Evolutionary conservation across 2,329 filamentous ascomycete genomes (phyloP).

Genomic region (Penicillium sp.): DNA sequence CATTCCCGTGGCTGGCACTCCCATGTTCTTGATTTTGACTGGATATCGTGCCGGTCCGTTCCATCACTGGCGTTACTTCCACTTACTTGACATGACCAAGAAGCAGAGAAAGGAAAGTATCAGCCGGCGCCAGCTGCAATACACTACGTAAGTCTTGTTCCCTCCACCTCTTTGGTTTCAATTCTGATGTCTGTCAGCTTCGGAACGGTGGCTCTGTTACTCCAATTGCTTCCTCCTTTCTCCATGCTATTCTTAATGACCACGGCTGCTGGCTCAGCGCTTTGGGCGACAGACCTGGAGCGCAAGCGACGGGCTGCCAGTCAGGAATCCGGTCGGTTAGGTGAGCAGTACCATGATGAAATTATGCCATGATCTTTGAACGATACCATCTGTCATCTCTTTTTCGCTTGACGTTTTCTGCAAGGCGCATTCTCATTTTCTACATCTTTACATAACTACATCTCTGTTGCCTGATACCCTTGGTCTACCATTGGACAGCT

Average conservation of each 20-base stretch:
- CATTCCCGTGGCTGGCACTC: constrained; percentile 75
- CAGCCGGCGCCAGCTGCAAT: constrained; percentile 67
- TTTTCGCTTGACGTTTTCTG: background rate
- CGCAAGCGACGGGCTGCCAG: constrained; percentile 43
- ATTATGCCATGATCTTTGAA: constrained; percentile 21
- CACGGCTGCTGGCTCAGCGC: constrained; percentile 73
- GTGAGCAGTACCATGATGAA: constrained; percentile 39
- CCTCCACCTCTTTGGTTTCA: background rate
- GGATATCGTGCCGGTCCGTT: constrained; percentile 84
- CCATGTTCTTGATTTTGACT: constrained; percentile 81
- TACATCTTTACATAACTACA: background rate
- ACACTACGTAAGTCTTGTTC: constrained; percentile 62
- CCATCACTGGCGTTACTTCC: constrained; percentile 86
- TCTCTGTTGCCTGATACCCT: background rate
- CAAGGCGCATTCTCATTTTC: background rate
- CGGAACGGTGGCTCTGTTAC: constrained; percentile 73
- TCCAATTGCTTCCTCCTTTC: constrained; percentile 83
- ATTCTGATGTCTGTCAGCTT: constrained; percentile 51
- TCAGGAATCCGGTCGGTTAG: constrained; percentile 17
- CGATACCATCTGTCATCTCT: background rate
- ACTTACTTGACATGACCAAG: constrained; percentile 69
- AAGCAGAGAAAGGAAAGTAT: constrained; percentile 70
- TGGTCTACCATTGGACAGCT: background rate
- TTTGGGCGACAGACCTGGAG: constrained; percentile 82
- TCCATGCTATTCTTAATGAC: constrained; percentile 96